Evolutionary conservation across 768 basidiomycete genomes (phyloP).

Genomic region (Mycena chlorophos): DNA sequence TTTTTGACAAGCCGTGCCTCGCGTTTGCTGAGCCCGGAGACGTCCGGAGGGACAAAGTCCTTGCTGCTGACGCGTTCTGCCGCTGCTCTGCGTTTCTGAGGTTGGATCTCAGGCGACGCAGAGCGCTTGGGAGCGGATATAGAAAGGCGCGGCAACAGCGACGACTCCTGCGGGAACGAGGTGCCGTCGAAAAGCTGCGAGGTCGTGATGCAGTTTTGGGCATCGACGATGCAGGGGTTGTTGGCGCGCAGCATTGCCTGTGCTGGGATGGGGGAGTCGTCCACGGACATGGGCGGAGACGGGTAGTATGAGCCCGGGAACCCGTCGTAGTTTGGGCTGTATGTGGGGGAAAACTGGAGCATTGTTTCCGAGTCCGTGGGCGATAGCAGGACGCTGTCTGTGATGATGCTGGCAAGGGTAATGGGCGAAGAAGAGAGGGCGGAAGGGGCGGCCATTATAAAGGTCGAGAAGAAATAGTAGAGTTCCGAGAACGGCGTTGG

Average conservation of each 20-base stretch:
- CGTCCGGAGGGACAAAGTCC: conserved; percentile 88
- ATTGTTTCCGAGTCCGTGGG: conserved; percentile 32
- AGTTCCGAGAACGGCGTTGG: no score
- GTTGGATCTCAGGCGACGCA: conserved; percentile 42
- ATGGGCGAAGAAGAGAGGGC: conserved; percentile 52
- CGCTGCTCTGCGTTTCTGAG: conserved; percentile 45
- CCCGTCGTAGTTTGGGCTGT: conserved; percentile 39
- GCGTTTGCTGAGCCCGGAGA: conserved; percentile 83
- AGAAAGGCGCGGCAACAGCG: conserved; percentile 28
- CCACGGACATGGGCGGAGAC: conserved; percentile 49
- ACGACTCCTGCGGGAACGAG: conserved; percentile 33
- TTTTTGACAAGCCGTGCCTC: conserved; percentile 92
- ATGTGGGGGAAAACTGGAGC: conserved; percentile 41
- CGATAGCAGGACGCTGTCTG: conserved; percentile 60
- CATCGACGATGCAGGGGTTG: conserved; percentile 49
- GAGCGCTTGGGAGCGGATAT: conserved; percentile 44
- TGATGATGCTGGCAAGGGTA: conserved; percentile 42
- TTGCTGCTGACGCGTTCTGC: conserved; percentile 62
- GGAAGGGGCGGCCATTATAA: conserved; percentile 31
- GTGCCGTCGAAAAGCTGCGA: conserved; percentile 72
- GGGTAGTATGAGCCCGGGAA: conserved; percentile 48
- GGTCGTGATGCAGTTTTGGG: conserved; percentile 64
- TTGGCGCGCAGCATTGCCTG: conserved; percentile 44
- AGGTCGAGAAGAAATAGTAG: not conserved
- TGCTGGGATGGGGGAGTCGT: conserved; percentile 48